Base-by-base conservation (phyloP, 345 rosid species). In the Citrus glauca region DNA sequence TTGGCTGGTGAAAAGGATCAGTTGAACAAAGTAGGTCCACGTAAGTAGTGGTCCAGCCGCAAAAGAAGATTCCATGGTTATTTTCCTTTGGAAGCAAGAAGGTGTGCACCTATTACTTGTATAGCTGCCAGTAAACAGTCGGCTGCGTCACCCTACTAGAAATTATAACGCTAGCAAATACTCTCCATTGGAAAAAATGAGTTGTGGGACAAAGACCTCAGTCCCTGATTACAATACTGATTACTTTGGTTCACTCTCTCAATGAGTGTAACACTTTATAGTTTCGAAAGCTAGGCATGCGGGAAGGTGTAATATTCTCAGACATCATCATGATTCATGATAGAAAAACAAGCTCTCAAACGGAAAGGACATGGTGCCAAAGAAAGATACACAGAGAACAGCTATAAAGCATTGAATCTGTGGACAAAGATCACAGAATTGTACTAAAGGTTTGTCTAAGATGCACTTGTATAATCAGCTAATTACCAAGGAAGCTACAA, bases 31-130 rank as follows among this genome's bases (percentile, higher is more conserved):
- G 86, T 65, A 87, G 68, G 59, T 82, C 86, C 69, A 81, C 86
- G 10, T 87, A 84, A 28, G 83, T 78, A 24, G 85, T 60, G 53
- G 82, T 82, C 86, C 83, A 87, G 79, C 86, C 79, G 82, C 82
- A 76, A 72, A 82, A 70, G 35, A 55, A 70, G 71, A 77, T 67
- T 69, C 37, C 53, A 33, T n/a, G 20, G 60, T 69, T 66, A 37
- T 17, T 59, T 77, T 56, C 57, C 32, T 71, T 40, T 10, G 28
- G 48, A 56, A 28, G 59, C 55, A 55, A 20, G 63, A 65, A 25
- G n/a, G 42, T 16, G 9, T 1, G 67, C 28, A 45, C 16, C 17
- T 1, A 40, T 61, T 61, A 60, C 28, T 5, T 11, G 66, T 35
- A 70, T 28, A 50, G 25, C 14, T 22, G 10, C 9, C 16, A 3